A percentile compares a stretch with the other conserved stretches of the same genome.
Evolutionary conservation across 1,284 basidiomycete species (phyloP).

Genomic region (Cryptococcus sp.): DNA sequence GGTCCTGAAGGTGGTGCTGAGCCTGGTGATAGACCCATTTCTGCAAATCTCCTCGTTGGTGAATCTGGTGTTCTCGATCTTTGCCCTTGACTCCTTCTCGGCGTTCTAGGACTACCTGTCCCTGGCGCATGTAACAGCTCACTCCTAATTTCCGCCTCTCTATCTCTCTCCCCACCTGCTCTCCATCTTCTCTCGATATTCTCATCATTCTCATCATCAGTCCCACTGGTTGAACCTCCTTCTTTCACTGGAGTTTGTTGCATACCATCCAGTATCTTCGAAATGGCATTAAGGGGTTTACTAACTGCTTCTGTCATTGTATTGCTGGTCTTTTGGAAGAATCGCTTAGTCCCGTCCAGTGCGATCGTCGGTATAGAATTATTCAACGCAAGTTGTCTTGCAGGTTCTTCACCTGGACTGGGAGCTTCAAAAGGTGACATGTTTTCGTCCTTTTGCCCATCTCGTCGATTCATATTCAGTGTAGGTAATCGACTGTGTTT

Average conservation of each 20-base stretch:
- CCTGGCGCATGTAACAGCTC: not conserved
- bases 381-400: conserved; percentile 65
- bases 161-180: conserved; percentile 8
- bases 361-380: conserved; percentile 53
- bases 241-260: conserved; percentile 50
- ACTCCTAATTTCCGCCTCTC: conserved; percentile 5
- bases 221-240: conserved; percentile 24
- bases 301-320: conserved; percentile 60
- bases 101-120: not conserved
- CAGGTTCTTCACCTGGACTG: conserved; percentile 70
- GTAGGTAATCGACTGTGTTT: conserved; percentile 27
- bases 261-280: conserved; percentile 64
- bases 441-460: conserved; percentile 1
- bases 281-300: conserved; percentile 78
- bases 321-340: conserved; percentile 82
- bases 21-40: conserved; percentile 8
- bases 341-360: conserved; percentile 66
- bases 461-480: no score
- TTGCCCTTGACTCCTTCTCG: not conserved
- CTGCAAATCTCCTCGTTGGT: conserved; percentile 12
- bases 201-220: conserved; percentile 16
- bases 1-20: conserved; percentile 13
- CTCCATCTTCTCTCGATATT: conserved; percentile 4
- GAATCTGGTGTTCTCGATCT: conserved; percentile 15
- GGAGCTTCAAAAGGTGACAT: conserved; percentile 38